phyloP scores from a whole-genome alignment of 768 basidiomycete species.

The Scleroderma citrinum region DNA sequence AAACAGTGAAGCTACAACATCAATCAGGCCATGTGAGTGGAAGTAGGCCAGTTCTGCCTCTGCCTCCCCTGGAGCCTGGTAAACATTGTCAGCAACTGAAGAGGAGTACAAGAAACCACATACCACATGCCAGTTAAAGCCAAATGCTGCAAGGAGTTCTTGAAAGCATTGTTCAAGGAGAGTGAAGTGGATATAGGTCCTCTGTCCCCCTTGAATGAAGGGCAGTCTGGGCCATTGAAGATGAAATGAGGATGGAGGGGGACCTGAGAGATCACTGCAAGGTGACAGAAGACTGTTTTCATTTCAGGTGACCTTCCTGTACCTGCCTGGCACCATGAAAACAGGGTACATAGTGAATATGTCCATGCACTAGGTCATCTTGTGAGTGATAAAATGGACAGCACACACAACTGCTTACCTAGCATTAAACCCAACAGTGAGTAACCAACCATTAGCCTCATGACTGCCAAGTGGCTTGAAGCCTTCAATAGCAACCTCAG shows the following conservation, averaged over 20 bases:
- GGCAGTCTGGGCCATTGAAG: slow-evolving; percentile 43
- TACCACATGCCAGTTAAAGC: slow-evolving; percentile 31
- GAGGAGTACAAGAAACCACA: background rate
- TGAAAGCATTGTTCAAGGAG: slow-evolving; percentile 17
- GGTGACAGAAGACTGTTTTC: slow-evolving; percentile 38
- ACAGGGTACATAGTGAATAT: background rate
- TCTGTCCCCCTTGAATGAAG: slow-evolving; percentile 36
- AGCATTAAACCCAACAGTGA: background rate
- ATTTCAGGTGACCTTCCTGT: slow-evolving; percentile 41
- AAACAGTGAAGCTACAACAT: background rate
- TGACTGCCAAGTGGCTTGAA: background rate
- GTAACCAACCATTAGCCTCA: background rate
- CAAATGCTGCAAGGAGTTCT: slow-evolving; percentile 35
- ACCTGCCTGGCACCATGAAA: slow-evolving; percentile 11
- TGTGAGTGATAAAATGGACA: background rate
- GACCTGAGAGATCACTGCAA: slow-evolving; percentile 31
- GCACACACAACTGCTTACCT: background rate
- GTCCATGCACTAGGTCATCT: slow-evolving; percentile 8
- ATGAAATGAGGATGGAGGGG: slow-evolving; percentile 41
- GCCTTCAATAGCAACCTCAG: background rate
- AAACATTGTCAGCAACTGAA: background rate
- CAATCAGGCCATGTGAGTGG: background rate
- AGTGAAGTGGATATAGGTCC: slow-evolving; percentile 18
- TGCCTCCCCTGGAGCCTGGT: slow-evolving; percentile 5
- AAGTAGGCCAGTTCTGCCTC: slow-evolving; percentile 3